Percentiles rank a stretch among this genome's conserved stretches.
Conservation (phyloP, 495 filamentous ascomycete species). For the Bathelium albidoporum region DNA sequence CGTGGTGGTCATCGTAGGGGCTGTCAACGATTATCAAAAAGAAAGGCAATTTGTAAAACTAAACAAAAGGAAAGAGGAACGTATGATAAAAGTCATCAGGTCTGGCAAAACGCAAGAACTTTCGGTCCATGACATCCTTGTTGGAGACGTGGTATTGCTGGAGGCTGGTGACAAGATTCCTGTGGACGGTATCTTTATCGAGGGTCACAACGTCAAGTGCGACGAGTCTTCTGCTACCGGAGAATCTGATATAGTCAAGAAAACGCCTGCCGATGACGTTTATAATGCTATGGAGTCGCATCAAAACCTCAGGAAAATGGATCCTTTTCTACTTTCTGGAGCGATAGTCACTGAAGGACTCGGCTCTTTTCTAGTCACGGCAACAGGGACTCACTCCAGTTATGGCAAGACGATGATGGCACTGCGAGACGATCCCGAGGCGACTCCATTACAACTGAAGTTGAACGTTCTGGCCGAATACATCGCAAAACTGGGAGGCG, state of each 20-base stretch:
- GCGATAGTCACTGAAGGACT: conserved; percentile 87
- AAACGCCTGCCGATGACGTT: conserved; percentile 61
- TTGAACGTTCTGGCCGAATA: conserved; percentile 83
- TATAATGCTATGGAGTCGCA: conserved; percentile 67
- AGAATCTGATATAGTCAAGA: conserved; percentile 59
- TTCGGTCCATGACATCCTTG: conserved; percentile 69
- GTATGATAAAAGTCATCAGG: conserved; percentile 61
- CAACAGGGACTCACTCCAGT: conserved; percentile 75
- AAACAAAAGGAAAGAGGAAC: conserved; percentile 39
- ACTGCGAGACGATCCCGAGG: conserved; percentile 77
- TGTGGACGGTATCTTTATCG: conserved; percentile 30
- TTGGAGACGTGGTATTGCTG: conserved; percentile 72
- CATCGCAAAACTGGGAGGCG: conserved; percentile 85
- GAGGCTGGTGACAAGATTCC: conserved; percentile 79
- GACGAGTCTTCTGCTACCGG: conserved; percentile 62
- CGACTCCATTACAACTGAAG: conserved; percentile 90
- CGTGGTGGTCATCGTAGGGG: conserved; percentile 37
- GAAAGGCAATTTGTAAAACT: conserved; percentile 39
- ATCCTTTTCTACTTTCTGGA: conserved; percentile 90
- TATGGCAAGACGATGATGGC: conserved; percentile 94
- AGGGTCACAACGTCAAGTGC: conserved; percentile 47
- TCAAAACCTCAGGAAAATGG: conserved; percentile 68
- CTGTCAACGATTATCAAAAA: conserved; percentile 38
- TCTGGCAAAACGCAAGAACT: conserved; percentile 69
- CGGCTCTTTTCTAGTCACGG: conserved; percentile 77